Evolutionary conservation across 495 filamentous ascomycete genomes (phyloP), one percentile per base, ranked within the genome.

Genomic region (Xylaria bambusicola): DNA sequence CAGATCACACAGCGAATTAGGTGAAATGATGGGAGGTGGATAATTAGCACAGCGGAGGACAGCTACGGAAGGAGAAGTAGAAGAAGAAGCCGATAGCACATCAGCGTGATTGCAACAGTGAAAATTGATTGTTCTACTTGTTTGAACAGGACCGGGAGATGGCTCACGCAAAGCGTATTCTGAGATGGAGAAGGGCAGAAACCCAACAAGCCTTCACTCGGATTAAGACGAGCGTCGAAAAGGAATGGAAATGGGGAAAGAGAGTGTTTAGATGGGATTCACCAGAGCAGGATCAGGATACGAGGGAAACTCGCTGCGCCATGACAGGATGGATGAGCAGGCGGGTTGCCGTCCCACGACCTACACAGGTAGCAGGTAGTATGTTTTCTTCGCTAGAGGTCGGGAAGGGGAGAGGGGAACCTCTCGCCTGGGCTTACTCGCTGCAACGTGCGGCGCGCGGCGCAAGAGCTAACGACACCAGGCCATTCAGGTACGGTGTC

Each of bases 401-500:
- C 12, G 41, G 41, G 12, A 29, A 36, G 48, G 35, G 50, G 4
- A 29, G 12, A 7, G 17, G 7, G 21, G 35, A 8, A 23, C 23
- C 36, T 18, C 3, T 23, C 6, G 31, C 6, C 31, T 33, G 31
- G 6, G 6, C 3, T 38, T 6, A 13, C 36, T 38, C 6, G 20
- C 23, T 47, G 45, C 18, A 26, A 24, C 52, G 52, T 54, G 20
- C 40, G 52, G 33, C 13, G 33, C 33, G 50, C 21, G 27, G 55
- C 45, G 55, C 18, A 47, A 38, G 47, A 47, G 35, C 55, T 27
- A 56, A 20, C 5, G 3, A 29, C 13, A 46, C 20, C 40, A 27
- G n/a, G n/a, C 36, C 52, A 6, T 33, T 5, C 10, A 33, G 5
- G 29, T 33, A 10, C 29, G 29, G 29, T 33, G 10, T 33, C 29